Conservation (phyloP, 495 filamentous ascomycete species). For the Thozetella sp. region DNA sequence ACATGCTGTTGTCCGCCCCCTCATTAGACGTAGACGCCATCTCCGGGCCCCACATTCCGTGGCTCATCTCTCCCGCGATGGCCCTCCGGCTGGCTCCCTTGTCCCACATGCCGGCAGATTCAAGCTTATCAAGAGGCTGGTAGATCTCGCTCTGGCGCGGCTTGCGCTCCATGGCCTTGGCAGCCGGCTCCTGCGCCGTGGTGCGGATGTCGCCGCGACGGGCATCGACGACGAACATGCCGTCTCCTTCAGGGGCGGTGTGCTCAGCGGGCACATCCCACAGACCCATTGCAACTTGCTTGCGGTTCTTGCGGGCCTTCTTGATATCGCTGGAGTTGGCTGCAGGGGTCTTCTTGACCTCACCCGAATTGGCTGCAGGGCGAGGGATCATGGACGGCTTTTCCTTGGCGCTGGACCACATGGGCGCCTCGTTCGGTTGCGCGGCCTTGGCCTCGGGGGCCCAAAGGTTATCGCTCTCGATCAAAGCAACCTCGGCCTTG, state of each 20-base stretch:
- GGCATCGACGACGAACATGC: slow-evolving; percentile 21
- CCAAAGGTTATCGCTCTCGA: slow-evolving; percentile 30
- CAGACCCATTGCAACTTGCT: slow-evolving; percentile 16
- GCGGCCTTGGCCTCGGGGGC: slow-evolving; percentile 13
- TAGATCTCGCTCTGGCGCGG: slow-evolving; percentile 13
- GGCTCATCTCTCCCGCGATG: slow-evolving; percentile 1
- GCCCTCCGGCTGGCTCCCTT: slow-evolving; percentile 6
- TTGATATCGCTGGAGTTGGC: slow-evolving; percentile 8
- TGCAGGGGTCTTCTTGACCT: no score
- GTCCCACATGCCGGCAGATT: slow-evolving; percentile 15
- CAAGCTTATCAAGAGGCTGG: slow-evolving; percentile 9
- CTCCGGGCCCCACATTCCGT: slow-evolving; percentile 1
- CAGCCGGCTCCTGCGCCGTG: slow-evolving; percentile 34
- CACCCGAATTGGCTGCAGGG: background rate
- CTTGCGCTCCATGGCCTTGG: slow-evolving; percentile 24
- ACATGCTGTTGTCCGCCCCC: slow-evolving; percentile 11
- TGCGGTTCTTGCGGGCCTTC: slow-evolving; percentile 12
- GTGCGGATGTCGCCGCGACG: slow-evolving; percentile 26
- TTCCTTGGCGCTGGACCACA: slow-evolving; percentile 14
- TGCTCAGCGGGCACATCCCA: slow-evolving; percentile 16
- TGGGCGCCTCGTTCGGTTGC: slow-evolving; percentile 8
- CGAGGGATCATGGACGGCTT: slow-evolving; percentile 16
- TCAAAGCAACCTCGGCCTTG: slow-evolving; percentile 8
- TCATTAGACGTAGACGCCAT: background rate
- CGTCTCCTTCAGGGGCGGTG: slow-evolving; percentile 8